Conservation (phyloP, 345 rosid species). For the Cardiospermum halicacabum region DNA sequence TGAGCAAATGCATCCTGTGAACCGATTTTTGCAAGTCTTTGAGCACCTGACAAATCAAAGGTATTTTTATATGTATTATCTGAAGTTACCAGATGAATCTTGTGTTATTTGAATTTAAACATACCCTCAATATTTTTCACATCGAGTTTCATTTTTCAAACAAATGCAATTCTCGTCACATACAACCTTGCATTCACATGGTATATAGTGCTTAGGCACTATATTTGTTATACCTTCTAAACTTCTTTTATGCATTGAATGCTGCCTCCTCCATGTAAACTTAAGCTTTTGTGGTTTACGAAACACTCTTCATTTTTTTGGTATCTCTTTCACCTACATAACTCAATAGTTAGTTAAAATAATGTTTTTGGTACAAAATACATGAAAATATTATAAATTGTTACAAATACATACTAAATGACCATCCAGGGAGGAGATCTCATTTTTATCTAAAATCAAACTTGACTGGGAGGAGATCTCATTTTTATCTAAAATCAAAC, state of each 20-base stretch:
- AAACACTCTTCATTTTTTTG: slow-evolving; percentile 40
- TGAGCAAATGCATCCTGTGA: no score
- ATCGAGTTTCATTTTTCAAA: slow-evolving; percentile 63
- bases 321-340: slow-evolving; percentile 67
- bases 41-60: no score
- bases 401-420: no score
- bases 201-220: slow-evolving; percentile 69
- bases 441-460: slow-evolving; percentile 52
- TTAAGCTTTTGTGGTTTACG: slow-evolving; percentile 77
- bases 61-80: no score
- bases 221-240: slow-evolving; percentile 57
- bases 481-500: slow-evolving; percentile 50
- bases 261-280: slow-evolving; percentile 75
- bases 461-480: slow-evolving; percentile 34
- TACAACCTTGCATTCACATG: slow-evolving; percentile 76
- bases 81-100: no score
- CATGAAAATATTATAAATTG: neutral
- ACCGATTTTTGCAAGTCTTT: no score
- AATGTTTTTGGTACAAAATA: slow-evolving; percentile 1
- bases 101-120: no score
- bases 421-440: slow-evolving; percentile 16
- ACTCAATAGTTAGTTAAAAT: slow-evolving; percentile 6
- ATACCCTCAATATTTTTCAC: slow-evolving; percentile 97
- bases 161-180: slow-evolving; percentile 88
- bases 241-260: slow-evolving; percentile 60